Conservation (phyloP, 495 filamentous ascomycete genomes). For the Staphylotrichum tortipilum region DNA sequence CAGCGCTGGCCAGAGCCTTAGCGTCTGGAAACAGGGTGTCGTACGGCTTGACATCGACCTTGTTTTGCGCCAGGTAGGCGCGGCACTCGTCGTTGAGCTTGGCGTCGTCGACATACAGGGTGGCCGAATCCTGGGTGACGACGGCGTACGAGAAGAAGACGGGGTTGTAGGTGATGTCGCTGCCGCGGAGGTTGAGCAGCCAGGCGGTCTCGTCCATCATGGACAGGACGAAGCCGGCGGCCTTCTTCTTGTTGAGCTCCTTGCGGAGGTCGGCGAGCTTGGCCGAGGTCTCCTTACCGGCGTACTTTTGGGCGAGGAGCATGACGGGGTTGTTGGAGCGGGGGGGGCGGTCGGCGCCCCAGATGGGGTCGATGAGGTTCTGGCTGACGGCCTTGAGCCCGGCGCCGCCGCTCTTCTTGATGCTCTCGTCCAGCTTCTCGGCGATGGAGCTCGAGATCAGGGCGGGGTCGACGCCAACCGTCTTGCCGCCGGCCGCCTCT, state of each 20-base stretch:
- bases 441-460: conserved; percentile 79
- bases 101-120: conserved; percentile 72
- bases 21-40: conserved; percentile 72
- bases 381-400: conserved; percentile 61
- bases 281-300: conserved; percentile 72
- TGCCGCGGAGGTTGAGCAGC: conserved; percentile 94
- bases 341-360: conserved; percentile 65
- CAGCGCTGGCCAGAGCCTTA: conserved; percentile 47
- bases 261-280: conserved; percentile 85
- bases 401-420: conserved; percentile 78
- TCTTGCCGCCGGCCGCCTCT: conserved; percentile 74
- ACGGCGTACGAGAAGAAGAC: conserved; percentile 98
- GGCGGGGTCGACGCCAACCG: conserved; percentile 84
- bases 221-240: conserved; percentile 77
- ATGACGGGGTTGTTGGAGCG: conserved; percentile 69
- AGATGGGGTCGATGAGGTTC: conserved; percentile 83
- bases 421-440: conserved; percentile 75
- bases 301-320: conserved; percentile 59
- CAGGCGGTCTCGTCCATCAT: conserved; percentile 98
- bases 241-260: conserved; percentile 87
- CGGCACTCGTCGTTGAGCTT: conserved; percentile 66
- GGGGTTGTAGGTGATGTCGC: conserved; percentile 95
- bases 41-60: conserved; percentile 73
- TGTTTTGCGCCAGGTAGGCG: conserved; percentile 59
- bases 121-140: conserved; percentile 71